Evolutionary conservation across 108 stramenopile species (phyloP).

Genomic region (Mediolabrus comicus): DNA sequence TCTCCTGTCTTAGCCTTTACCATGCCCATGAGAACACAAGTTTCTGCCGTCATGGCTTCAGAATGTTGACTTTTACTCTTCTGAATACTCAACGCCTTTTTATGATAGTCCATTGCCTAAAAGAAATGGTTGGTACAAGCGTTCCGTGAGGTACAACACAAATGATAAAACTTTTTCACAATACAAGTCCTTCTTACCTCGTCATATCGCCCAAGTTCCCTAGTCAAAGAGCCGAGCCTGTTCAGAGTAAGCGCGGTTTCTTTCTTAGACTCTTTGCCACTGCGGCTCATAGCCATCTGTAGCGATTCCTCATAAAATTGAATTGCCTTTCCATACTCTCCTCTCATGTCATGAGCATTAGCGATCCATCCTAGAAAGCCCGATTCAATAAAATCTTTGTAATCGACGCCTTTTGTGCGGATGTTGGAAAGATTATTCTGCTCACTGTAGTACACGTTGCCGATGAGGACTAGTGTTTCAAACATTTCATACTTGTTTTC

Average conservation of each 20-base stretch:
- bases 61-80: slow-evolving; percentile 47
- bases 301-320: slow-evolving; percentile 76
- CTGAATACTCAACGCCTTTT: slow-evolving; percentile 59
- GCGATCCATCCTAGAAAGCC: slow-evolving; percentile 75
- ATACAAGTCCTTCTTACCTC: slow-evolving; percentile 16
- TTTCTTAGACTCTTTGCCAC: slow-evolving; percentile 42
- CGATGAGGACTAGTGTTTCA: slow-evolving; percentile 71
- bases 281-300: slow-evolving; percentile 48
- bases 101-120: slow-evolving; percentile 72
- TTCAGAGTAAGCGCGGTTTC: slow-evolving; percentile 69
- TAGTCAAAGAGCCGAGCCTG: slow-evolving; percentile 61
- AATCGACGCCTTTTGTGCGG: slow-evolving; percentile 60
- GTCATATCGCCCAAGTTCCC: slow-evolving; percentile 48
- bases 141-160: neutral
- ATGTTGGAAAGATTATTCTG: slow-evolving; percentile 61
- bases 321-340: slow-evolving; percentile 66
- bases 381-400: slow-evolving; percentile 69
- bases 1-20: slow-evolving; percentile 56
- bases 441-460: slow-evolving; percentile 77
- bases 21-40: slow-evolving; percentile 61
- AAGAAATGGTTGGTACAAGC: neutral
- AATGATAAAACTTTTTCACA: neutral
- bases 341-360: slow-evolving; percentile 68
- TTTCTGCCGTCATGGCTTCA: slow-evolving; percentile 65
- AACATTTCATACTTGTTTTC: slow-evolving; percentile 60